A percentile compares a stretch with the other conserved stretches of the same genome.
phyloP scores from a whole-genome alignment of 2,329 filamentous ascomycete species.

The Orbilia blumenaviensis region DNA sequence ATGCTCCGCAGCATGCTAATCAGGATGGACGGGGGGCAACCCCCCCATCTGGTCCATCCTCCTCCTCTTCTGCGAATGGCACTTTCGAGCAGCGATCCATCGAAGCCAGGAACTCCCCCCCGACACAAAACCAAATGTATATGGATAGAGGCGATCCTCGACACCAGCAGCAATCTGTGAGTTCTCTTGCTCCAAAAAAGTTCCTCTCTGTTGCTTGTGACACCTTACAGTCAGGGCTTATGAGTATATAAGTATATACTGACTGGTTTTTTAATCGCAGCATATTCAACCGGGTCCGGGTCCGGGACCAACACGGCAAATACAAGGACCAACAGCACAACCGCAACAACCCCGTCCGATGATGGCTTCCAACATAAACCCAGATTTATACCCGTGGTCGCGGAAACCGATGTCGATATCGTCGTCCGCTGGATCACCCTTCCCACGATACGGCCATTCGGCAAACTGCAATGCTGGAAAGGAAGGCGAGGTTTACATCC shows the following conservation, averaged over 20 bases:
- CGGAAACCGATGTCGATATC: slow-evolving; percentile 87
- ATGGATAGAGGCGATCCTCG: slow-evolving; percentile 47
- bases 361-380: slow-evolving; percentile 52
- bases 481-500: slow-evolving; percentile 95
- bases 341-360: slow-evolving; percentile 29
- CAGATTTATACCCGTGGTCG: slow-evolving; percentile 88
- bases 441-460: slow-evolving; percentile 94
- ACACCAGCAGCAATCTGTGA: slow-evolving; percentile 43
- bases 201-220: too few relatives aligned
- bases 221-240: not conserved
- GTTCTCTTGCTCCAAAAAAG: too few relatives aligned
- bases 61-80: slow-evolving; percentile 43
- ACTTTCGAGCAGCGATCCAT: slow-evolving; percentile 32
- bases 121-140: slow-evolving; percentile 36
- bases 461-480: slow-evolving; percentile 93
- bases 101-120: slow-evolving; percentile 39
- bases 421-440: slow-evolving; percentile 81
- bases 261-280: not conserved
- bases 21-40: slow-evolving; percentile 46
- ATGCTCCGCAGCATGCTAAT: slow-evolving; percentile 26
- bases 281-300: not conserved
- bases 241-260: too few relatives aligned
- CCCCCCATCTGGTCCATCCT: slow-evolving; percentile 44
- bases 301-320: too few relatives aligned
- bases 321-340: not conserved